Conservation (phyloP, 805 yeast species). For the Peterozyma xylosa region DNA sequence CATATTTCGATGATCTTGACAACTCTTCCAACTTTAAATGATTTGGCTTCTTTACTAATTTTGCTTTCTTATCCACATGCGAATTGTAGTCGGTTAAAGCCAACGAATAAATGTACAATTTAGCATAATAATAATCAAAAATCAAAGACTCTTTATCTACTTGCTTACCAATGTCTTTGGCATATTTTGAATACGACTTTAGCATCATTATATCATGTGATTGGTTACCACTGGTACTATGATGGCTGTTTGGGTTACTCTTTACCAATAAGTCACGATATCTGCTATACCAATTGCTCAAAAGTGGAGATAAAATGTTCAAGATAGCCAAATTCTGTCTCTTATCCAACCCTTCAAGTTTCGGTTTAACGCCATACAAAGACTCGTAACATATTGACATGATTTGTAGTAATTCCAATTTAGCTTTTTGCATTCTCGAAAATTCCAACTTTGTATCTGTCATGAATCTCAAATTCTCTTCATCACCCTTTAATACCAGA, state of each 20-base stretch:
- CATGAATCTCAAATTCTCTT: constrained; percentile 19
- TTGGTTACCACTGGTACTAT: constrained; percentile 12
- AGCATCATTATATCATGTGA: constrained; percentile 15
- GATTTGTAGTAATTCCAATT: constrained; percentile 70
- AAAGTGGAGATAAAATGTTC: constrained; percentile 65
- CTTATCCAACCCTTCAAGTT: constrained; percentile 41
- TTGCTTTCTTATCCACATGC: constrained; percentile 11
- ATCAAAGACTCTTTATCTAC: constrained; percentile 66
- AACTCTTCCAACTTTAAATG: constrained; percentile 59
- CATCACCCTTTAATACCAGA: constrained; percentile 20
- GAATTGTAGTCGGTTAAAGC: constrained; percentile 50
- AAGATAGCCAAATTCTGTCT: constrained; percentile 65
- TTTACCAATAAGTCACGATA: constrained; percentile 50
- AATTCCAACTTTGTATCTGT: constrained; percentile 36
- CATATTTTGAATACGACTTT: constrained; percentile 26
- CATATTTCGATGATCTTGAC: constrained; percentile 65
- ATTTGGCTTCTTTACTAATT: constrained; percentile 16
- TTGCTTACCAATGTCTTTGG: constrained; percentile 29
- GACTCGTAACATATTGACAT: constrained; percentile 80
- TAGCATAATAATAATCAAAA: constrained; percentile 80
- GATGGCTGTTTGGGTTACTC: constrained; percentile 30
- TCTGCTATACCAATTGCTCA: constrained; percentile 70
- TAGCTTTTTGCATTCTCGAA: constrained; percentile 62
- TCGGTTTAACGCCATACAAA: constrained; percentile 61
- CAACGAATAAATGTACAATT: constrained; percentile 74